Base-by-base conservation (phyloP, 306 rosid genomes). In the Quercus bicolor region DNA sequence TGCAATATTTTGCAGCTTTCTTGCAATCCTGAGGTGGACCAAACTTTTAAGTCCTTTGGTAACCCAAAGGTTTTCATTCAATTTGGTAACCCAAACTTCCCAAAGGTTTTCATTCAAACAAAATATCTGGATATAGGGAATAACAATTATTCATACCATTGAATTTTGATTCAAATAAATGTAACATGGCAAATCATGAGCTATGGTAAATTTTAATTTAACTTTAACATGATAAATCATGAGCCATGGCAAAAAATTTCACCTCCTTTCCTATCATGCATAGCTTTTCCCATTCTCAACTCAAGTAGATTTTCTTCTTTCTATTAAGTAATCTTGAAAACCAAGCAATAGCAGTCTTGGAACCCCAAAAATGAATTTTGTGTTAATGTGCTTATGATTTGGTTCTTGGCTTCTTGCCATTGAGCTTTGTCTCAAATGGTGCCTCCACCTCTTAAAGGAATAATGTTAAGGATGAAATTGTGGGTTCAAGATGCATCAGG, bases 1-100 rank as follows among this genome's bases (percentile, higher is more conserved):
- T 57, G 64, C 28, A 43, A 29, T 9, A 69, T 56, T 70, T 75
- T 75, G 72, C 57, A 51, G 7, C 62, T 72, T 70, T 34, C 40
- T 16, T 20, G 76, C 12, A 71, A 56, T 62, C 48, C 5, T 28
- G 66, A 69, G 18, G 59, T 45, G 33, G 77, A 69, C 33, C 18
- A 28, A 52, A 52, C 28, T 51, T n/a, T 37, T 74, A 18, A 70
- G 53, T 48, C 65, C 59, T 81, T 65, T 10, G 23, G 16, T 59
- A 21, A 59, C 15, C 65, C 8, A 10, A 59, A 59, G 65, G 29
- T 59, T 59, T 59, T 59, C 23, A 23, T 59, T 59, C 16, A 59
- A 48, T 81, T 65, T 10, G 23, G 16, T 59, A 21, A 59, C 15
- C 65, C 8, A 10, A 59, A 59, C 28, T 26, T 26, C 28, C 28